Conservation (phyloP, 352 stramenopile genomes). For the Phytophthora pseudosyringae region DNA sequence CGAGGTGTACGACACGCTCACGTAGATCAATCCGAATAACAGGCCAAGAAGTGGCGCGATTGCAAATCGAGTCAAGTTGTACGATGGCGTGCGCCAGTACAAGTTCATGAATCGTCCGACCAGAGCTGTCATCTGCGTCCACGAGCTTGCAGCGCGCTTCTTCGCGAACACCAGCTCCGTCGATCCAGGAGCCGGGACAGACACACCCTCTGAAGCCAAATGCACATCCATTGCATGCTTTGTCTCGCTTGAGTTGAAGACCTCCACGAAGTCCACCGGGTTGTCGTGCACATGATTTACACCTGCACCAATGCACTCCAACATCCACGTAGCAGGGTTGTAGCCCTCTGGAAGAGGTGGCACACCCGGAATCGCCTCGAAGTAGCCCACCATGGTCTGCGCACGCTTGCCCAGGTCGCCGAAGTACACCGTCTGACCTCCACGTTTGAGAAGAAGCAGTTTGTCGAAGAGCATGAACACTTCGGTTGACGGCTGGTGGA, state of each 20-base stretch:
- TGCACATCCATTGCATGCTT: slow-evolving; percentile 31
- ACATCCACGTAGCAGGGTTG: slow-evolving; percentile 93
- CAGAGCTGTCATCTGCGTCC: slow-evolving; percentile 42
- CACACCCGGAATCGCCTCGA: slow-evolving; percentile 73
- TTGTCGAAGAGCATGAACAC: slow-evolving; percentile 89
- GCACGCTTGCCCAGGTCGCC: slow-evolving; percentile 70
- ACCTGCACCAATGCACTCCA: slow-evolving; percentile 78
- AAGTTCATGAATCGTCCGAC: slow-evolving; percentile 46
- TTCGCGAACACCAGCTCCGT: slow-evolving; percentile 35
- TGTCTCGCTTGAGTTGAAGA: slow-evolving; percentile 34
- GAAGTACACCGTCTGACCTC: slow-evolving; percentile 84
- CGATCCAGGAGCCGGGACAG: slow-evolving; percentile 13
- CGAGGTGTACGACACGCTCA: slow-evolving; percentile 47
- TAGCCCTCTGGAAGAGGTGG: slow-evolving; percentile 53
- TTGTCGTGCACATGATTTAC: slow-evolving; percentile 28
- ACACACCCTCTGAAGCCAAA: slow-evolving; percentile 36
- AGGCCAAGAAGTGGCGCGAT: slow-evolving; percentile 44
- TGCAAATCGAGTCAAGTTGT: slow-evolving; percentile 79
- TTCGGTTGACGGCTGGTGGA: slow-evolving; percentile 88
- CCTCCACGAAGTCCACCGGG: slow-evolving; percentile 30
- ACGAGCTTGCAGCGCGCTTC: slow-evolving; percentile 42
- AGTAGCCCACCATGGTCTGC: slow-evolving; percentile 57
- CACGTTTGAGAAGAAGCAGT: slow-evolving; percentile 87
- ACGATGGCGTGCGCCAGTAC: slow-evolving; percentile 71
- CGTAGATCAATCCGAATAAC: slow-evolving; percentile 55